These are phyloP conservation scores for Begonia peltatifolia DNA, from an alignment of 306 rosid species.

Conservation along the genomic window DNA sequence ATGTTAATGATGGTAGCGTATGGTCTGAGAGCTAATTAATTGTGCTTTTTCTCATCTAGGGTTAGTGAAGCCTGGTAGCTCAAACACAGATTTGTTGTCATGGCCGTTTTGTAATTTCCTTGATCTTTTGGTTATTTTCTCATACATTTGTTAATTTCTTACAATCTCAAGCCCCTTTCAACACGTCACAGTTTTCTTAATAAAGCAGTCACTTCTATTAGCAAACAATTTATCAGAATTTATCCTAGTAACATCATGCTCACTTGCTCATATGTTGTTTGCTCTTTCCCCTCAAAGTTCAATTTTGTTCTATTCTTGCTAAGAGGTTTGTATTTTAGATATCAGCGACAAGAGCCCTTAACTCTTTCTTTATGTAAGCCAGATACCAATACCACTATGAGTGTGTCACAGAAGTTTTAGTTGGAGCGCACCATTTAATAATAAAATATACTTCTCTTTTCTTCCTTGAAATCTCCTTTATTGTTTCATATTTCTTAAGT, in stretches of 20 bases:
- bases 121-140: conserved; percentile 32
- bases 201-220: not conserved
- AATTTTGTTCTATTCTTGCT: too few species aligned
- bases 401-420: too few species aligned
- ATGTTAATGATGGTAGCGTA: conserved; percentile 18
- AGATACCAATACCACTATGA: too few species aligned
- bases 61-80: conserved; percentile 65
- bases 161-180: not conserved
- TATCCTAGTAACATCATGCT: not conserved
- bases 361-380: too few species aligned
- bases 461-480: too few species aligned
- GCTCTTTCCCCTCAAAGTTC: too few species aligned
- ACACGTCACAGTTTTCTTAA: not conserved
- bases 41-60: conserved; percentile 42
- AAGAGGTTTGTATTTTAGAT: too few species aligned
- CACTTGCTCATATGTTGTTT: not conserved
- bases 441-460: too few species aligned
- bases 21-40: conserved; percentile 31
- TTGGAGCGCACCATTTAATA: too few species aligned
- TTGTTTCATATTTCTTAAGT: too few species aligned
- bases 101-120: conserved; percentile 56
- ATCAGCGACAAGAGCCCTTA: too few species aligned
- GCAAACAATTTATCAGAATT: not conserved
- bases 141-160: not conserved
- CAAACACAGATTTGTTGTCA: conserved; percentile 54